Evolutionary conservation across 306 rosid genomes (phyloP), one percentile per base, ranked within the genome.

Genomic region (Bauhinia variegata): DNA sequence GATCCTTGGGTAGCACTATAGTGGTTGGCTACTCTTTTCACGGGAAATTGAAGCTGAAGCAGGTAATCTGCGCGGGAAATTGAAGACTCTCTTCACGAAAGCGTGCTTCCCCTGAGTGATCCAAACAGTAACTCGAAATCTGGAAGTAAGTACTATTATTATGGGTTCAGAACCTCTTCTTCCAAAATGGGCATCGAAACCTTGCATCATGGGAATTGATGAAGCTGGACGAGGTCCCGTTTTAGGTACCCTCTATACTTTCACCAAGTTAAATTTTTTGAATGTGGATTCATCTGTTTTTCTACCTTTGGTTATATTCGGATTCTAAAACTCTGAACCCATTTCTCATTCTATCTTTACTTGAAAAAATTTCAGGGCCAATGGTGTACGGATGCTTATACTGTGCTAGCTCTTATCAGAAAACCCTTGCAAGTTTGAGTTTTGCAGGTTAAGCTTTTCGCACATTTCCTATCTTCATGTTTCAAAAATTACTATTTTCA

Each of bases 161-260:
- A 87, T 83, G 91, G 86, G 76, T 61, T 87, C 87, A 16, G 87
- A 77, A 43, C 23, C 39, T 6, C 17, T 54, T 38, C 64, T 77
- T 54, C 88, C 85, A 8, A 56, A 77, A 71, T 89, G 98, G 92
- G 85, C 91, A 17, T 80, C 95, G 0, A 69, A 78, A 56, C 86
- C 98, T 52, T 87, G 95, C 79, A 85, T 78, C 8, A 87, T 92
- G 98, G 92, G 98, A 61, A 92, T 92, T 50, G 95, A 89, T 60
- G 98, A 92, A 81, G 98, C 98, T 51, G 98, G 98, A 69, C 84
- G 98, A 71, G 98, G 98, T 71, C 98, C 98, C 11, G 98, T 89
- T 64, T 49, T 92, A 75, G 98, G 95, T 88, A 71, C 9, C 6
- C 48, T 53, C 23, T 11, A 9, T 7, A 10, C 5, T 3, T 15